These are phyloP conservation scores for Cucumis melo DNA, from an alignment of 306 rosid species.

Conservation along the genomic window DNA sequence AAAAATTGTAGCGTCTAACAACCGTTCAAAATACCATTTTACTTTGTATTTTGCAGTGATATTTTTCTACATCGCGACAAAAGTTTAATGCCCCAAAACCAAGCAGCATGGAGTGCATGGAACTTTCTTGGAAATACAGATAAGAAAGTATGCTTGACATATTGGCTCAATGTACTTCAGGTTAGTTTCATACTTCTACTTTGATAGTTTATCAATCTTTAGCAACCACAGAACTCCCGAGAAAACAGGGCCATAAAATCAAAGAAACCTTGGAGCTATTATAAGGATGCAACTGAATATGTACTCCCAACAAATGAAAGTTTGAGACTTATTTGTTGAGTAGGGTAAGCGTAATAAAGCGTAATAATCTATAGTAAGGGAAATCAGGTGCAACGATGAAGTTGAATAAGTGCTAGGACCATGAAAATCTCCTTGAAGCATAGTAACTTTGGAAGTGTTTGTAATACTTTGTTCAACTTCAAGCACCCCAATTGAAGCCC, in stretches of 20 bases:
- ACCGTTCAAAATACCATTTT: slow-evolving; percentile 11
- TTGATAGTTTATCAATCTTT: neutral
- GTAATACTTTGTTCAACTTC: too few species aligned
- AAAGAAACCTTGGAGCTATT: neutral
- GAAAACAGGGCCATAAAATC: neutral
- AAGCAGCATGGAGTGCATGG: slow-evolving; percentile 98
- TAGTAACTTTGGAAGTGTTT: too few species aligned
- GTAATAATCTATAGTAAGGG: too few species aligned
- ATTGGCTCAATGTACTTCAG: slow-evolving; percentile 96
- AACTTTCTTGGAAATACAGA: slow-evolving; percentile 64
- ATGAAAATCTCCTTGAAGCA: too few species aligned
- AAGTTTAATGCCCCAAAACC: slow-evolving; percentile 78
- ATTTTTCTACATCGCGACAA: slow-evolving; percentile 86
- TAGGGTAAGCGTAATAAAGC: too few species aligned
- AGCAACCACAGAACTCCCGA: neutral
- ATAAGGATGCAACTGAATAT: neutral
- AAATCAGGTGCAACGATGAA: too few species aligned
- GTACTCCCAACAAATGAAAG: neutral
- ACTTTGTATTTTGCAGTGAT: slow-evolving; percentile 68
- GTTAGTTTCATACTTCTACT: slow-evolving; percentile 22
- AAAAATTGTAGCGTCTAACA: neutral
- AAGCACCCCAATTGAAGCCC: too few species aligned
- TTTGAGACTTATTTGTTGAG: neutral
- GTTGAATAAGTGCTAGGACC: too few species aligned
- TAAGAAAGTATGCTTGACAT: slow-evolving; percentile 61